Percentiles rank a stretch among this genome's conserved stretches.
Evolutionary conservation across 1,284 basidiomycete species (phyloP).

Genomic region (Malassezia globosa): DNA sequence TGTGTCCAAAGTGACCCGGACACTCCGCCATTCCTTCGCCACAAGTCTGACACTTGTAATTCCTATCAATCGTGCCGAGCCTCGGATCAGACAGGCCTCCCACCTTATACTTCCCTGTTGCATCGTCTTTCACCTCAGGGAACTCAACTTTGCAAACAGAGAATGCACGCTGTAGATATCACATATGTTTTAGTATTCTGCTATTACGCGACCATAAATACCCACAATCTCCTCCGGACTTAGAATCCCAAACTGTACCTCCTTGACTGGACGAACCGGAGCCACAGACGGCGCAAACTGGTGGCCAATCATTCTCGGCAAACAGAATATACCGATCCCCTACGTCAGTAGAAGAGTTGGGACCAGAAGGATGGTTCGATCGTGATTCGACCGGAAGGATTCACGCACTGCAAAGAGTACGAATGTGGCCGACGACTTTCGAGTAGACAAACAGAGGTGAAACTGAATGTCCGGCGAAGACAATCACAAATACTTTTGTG

Average conservation of each 20-base stretch:
- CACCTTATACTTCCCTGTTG: constrained; percentile 63
- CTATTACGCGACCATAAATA: constrained; percentile 16
- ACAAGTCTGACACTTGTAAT: constrained; percentile 99
- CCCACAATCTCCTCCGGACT: constrained; percentile 89
- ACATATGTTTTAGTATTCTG: constrained; percentile 11
- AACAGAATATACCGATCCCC: neutral
- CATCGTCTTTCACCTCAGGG: constrained; percentile 95
- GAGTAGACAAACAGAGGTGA: constrained; percentile 4
- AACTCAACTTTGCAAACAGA: constrained; percentile 96
- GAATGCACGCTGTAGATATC: constrained; percentile 67
- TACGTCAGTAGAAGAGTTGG: neutral
- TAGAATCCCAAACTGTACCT: constrained; percentile 98
- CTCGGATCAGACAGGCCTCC: constrained; percentile 91
- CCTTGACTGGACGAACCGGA: constrained; percentile 68
- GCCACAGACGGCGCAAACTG: constrained; percentile 69
- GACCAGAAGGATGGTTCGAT: neutral
- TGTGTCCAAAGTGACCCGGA: constrained; percentile 97
- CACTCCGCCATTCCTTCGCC: constrained; percentile 57
- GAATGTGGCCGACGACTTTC: constrained; percentile 17
- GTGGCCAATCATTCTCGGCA: constrained; percentile 21
- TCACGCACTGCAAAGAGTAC: neutral
- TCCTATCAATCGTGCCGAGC: constrained; percentile 94
- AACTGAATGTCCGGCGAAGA: constrained; percentile 7
- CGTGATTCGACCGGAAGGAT: neutral
- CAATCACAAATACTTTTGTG: neutral